Conservation (phyloP, 768 basidiomycete genomes). For the Suillus subaureus region DNA sequence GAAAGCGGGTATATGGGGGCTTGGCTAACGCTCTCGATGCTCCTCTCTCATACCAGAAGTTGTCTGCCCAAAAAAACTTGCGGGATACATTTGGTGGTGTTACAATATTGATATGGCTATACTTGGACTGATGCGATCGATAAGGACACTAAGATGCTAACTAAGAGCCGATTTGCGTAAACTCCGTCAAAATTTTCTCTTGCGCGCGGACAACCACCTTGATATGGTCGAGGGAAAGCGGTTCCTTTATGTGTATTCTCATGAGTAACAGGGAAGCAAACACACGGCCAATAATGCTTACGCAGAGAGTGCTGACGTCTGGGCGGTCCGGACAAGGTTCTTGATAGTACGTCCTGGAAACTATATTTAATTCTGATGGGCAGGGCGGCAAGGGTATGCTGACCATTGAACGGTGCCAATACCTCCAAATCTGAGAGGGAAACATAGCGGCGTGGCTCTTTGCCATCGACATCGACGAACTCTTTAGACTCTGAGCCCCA, state of each 20-base stretch:
- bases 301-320: constrained; percentile 28
- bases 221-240: constrained; percentile 22
- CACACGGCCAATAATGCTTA: constrained; percentile 9
- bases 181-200: constrained; percentile 29
- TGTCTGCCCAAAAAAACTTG: neutral
- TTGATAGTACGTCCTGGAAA: constrained; percentile 30
- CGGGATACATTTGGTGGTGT: neutral
- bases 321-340: constrained; percentile 34
- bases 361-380: neutral
- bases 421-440: constrained; percentile 20
- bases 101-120: constrained; percentile 3
- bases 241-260: constrained; percentile 13
- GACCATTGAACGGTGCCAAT: constrained; percentile 32
- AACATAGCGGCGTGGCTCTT: constrained; percentile 13
- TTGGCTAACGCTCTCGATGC: constrained; percentile 40
- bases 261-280: neutral
- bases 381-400: neutral
- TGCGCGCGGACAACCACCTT: constrained; percentile 25
- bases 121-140: neutral
- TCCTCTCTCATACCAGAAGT: neutral
- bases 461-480: constrained; percentile 9
- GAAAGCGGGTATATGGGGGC: constrained; percentile 86
- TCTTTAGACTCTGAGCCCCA: constrained; percentile 10
- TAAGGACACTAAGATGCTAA: neutral
- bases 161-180: constrained; percentile 11